Evolutionary conservation across 192 early-diverging fungal species (phyloP), one percentile per base, ranked within the genome.

Genomic region (Physocladia obscura): DNA sequence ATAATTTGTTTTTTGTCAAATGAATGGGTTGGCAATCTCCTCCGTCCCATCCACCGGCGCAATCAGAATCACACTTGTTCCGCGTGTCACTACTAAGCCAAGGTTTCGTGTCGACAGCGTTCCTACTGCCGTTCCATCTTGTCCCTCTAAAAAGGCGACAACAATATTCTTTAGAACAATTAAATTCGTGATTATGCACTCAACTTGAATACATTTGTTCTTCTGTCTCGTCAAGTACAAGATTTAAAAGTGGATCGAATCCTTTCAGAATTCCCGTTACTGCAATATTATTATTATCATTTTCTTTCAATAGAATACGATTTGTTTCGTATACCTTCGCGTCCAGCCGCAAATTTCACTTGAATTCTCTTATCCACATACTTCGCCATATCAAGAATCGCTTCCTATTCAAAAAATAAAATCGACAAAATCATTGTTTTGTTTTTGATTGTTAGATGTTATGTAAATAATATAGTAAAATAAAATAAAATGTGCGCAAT

Each of bases 211-310:
- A 67, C 52, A 93, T 39, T 47, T 85, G 84, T 74, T 98, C 96
- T 36, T 89, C 89, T 0, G 93, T 92, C 31, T 97, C 89, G 75
- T 98, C 95, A 54, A 98, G 78, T 3, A 98, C 95, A 49, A 98
- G 86, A 77, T 98, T 98, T 57, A 93, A 75, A 48, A 98, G 84
- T 36, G 85, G 94, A 77, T 98, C 96, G 59, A 88, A 94, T 17
- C 95, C 95, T 79, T 96, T 95, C 47, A 98, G 80, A 15, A 85
- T 84, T 36, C 96, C 95, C 19, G 88, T 85, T 34, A 97, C 96
- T 97, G 77, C n/a, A 15, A 21, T 8, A 38, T 11, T 4, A 44
- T n/a, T 5, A 4, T 22, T 24, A 35, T 62, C 31, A n/a, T 47
- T 11, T 47, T 13, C n/a, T 47, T 47, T 47, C 44, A n/a, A 11